Conservation (phyloP, 2,329 filamentous ascomycete species). For the Coniochaeta pulveracea region DNA sequence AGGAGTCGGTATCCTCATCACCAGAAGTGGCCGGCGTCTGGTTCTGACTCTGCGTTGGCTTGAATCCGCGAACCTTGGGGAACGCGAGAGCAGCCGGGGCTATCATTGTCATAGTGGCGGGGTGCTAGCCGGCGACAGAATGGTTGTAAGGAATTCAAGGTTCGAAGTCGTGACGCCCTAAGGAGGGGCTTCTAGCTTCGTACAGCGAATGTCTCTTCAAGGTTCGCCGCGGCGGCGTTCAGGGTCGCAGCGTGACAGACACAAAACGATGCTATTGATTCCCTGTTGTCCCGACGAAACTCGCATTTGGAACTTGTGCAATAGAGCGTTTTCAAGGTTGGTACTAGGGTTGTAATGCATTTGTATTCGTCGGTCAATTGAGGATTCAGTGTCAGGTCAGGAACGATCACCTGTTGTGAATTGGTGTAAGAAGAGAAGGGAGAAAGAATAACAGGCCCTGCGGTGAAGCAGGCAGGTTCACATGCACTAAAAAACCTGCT, state of each 20-base stretch:
- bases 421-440: background rate
- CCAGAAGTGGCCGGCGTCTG: constrained; percentile 41
- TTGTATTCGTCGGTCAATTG: constrained; percentile 13
- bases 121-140: background rate
- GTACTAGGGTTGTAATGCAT: constrained; percentile 44
- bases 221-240: constrained; percentile 46
- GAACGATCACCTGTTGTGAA: constrained; percentile 1
- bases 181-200: background rate
- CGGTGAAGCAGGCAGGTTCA: background rate
- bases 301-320: constrained; percentile 48
- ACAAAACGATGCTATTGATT: constrained; percentile 35
- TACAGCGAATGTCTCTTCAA: constrained; percentile 24
- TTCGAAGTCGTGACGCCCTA: constrained; percentile 3
- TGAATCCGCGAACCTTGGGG: constrained; percentile 47
- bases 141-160: background rate
- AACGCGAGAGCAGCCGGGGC: constrained; percentile 34
- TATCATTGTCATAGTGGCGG: constrained; percentile 25
- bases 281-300: constrained; percentile 33
- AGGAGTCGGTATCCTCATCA: constrained; percentile 46
- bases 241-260: constrained; percentile 43
- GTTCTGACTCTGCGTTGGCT: constrained; percentile 2
- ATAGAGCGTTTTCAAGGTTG: constrained; percentile 31
- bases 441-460: background rate
- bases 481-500: background rate
- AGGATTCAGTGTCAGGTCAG: background rate